A percentile compares a stretch with the other conserved stretches of the same genome.
These are phyloP conservation scores for Oryza coarctata DNA, from an alignment of 176 grass and related monocot genomes.

Conservation along the genomic window DNA sequence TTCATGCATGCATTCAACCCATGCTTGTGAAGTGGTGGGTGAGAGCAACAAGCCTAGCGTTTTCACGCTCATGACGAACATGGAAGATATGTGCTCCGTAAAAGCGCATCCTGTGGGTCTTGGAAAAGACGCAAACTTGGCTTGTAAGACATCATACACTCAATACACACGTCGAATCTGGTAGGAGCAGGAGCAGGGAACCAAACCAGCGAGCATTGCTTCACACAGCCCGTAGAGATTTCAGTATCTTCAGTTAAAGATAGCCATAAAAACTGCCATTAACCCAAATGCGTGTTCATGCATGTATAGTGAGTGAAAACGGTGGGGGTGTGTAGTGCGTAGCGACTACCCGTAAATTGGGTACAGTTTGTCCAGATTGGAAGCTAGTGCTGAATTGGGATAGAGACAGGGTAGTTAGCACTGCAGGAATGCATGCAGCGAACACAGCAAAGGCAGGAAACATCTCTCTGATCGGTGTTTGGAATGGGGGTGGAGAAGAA, in stretches of 20 bases:
- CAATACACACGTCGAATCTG: not conserved
- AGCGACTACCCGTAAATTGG: not conserved
- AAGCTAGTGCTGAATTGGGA: not conserved
- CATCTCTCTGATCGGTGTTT: not conserved
- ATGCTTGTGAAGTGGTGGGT: not conserved
- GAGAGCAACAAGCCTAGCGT: not conserved
- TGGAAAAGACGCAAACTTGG: conserved; percentile 8
- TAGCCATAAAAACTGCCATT: not conserved
- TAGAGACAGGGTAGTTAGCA: not conserved
- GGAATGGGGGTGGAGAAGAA: not conserved
- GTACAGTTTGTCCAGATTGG: not conserved
- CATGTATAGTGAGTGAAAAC: not conserved
- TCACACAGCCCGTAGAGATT: not conserved
- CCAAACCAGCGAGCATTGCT: not conserved
- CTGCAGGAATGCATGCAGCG: not conserved
- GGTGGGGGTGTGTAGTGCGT: too few species aligned
- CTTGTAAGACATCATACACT: conserved; percentile 6
- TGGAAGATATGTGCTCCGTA: not conserved
- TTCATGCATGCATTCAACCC: not conserved
- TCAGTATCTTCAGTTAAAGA: not conserved
- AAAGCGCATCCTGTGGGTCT: not conserved
- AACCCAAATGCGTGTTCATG: not conserved
- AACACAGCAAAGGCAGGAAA: conserved; percentile 1
- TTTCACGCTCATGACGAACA: not conserved
- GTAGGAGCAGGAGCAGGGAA: not conserved